Percentiles rank a stretch among this genome's conserved stretches.
Conservation (phyloP, 495 filamentous ascomycete genomes). For the Penicillium argentinense region DNA sequence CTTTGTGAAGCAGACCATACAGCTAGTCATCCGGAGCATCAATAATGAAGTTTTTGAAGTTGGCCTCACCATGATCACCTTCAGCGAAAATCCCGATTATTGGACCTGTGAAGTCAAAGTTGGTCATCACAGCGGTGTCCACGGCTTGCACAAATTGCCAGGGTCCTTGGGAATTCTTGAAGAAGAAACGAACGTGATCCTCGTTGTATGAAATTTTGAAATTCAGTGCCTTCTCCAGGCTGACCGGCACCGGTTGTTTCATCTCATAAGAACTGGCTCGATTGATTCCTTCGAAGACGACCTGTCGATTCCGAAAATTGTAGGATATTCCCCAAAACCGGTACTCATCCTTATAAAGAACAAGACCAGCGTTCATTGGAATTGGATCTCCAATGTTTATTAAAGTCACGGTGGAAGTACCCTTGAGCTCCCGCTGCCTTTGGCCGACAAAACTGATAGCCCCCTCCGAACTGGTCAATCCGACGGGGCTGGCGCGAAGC, state of each 20-base stretch:
- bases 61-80: too few relatives aligned
- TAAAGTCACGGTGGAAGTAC: slow-evolving; percentile 1
- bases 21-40: too few relatives aligned
- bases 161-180: too few relatives aligned
- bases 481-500: too few relatives aligned
- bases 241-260: too few relatives aligned
- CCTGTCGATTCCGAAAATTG: neutral
- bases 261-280: too few relatives aligned
- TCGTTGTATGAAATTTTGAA: slow-evolving; percentile 1
- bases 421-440: slow-evolving; percentile 10
- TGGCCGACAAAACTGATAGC: too few relatives aligned
- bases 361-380: slow-evolving; percentile 11
- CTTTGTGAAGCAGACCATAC: too few relatives aligned
- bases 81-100: slow-evolving; percentile 19
- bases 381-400: neutral
- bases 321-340: slow-evolving; percentile 10
- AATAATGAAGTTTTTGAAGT: too few relatives aligned
- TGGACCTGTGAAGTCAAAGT: slow-evolving; percentile 22
- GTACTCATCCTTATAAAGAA: slow-evolving; percentile 20
- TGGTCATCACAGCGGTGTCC: slow-evolving; percentile 14
- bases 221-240: too few relatives aligned
- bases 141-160: too few relatives aligned
- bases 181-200: neutral
- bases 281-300: slow-evolving; percentile 9
- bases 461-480: too few relatives aligned